Evolutionary conservation across 2,329 filamentous ascomycete species (phyloP).

Genomic region (Aspergillus oerlinghausenensis): DNA sequence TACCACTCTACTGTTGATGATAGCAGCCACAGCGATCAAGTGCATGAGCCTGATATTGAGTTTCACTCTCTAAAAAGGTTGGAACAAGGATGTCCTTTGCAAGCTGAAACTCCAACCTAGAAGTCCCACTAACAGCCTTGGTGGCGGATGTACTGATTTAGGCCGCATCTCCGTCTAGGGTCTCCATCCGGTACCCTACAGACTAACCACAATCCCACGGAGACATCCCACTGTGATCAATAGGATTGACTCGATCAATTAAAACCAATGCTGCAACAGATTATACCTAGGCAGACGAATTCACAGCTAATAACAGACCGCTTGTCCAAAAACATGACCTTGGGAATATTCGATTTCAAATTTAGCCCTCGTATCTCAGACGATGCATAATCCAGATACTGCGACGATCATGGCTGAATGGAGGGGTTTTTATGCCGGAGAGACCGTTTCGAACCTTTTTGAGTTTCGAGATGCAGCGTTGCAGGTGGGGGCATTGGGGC

Average conservation of each 20-base stretch:
- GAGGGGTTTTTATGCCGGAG: background rate
- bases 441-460: background rate
- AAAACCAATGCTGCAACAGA: background rate
- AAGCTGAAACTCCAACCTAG: background rate
- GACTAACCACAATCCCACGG: background rate
- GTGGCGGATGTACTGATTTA: background rate
- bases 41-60: background rate
- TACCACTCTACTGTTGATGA: background rate
- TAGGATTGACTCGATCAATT: background rate
- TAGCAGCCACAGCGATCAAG: background rate
- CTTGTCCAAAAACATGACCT: background rate
- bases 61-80: background rate
- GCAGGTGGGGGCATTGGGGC: slow-evolving; percentile 28
- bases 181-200: background rate
- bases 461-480: background rate
- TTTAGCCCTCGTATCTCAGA: background rate
- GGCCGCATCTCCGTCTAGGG: background rate
- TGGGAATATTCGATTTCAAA: background rate
- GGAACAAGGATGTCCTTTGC: background rate
- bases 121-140: background rate
- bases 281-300: background rate
- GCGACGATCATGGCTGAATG: background rate
- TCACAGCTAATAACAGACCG: background rate
- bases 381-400: background rate
- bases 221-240: background rate